A percentile compares a stretch with the other conserved stretches of the same genome.
Conservation (phyloP, 2,329 filamentous ascomycete species). For the Amylocarpus encephaloides region DNA sequence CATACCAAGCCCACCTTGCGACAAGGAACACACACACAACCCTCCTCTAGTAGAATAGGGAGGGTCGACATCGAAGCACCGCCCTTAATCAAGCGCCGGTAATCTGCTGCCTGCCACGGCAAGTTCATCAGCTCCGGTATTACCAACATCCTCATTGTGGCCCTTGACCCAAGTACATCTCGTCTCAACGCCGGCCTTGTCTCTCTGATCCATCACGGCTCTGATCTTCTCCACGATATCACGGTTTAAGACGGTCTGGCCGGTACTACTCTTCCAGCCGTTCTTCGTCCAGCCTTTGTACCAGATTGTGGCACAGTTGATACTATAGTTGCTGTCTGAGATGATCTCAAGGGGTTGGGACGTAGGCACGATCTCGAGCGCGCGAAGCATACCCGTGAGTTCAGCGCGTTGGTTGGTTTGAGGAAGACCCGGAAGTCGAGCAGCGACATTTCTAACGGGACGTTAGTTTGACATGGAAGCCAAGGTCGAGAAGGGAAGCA, state of each 20-base stretch:
- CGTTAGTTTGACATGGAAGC: neutral
- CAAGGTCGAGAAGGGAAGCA: constrained; percentile 11
- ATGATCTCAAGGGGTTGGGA: constrained; percentile 67
- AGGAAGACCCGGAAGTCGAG: constrained; percentile 29
- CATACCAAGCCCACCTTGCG: too few species aligned
- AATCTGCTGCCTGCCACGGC: constrained; percentile 50
- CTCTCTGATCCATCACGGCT: constrained; percentile 62
- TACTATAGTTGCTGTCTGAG: constrained; percentile 87
- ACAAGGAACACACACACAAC: too few species aligned
- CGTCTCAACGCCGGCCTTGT: constrained; percentile 53
- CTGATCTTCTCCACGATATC: constrained; percentile 74
- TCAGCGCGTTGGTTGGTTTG: constrained; percentile 98
- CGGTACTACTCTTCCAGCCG: constrained; percentile 67
- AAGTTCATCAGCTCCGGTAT: constrained; percentile 71
- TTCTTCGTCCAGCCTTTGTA: constrained; percentile 68
- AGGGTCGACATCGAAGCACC: too few species aligned
- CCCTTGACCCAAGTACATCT: constrained; percentile 87
- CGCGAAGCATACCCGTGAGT: constrained; percentile 78
- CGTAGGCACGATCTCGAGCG: constrained; percentile 66
- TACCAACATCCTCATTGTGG: constrained; percentile 66
- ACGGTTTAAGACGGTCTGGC: constrained; percentile 74
- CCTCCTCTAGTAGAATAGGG: too few species aligned
- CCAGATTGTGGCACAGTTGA: constrained; percentile 85
- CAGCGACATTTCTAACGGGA: constrained; percentile 46
- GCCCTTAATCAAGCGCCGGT: neutral